Evolutionary conservation across 345 rosid species (phyloP), one percentile per base, ranked within the genome.

Genomic region (Arabidopsis suecica): DNA sequence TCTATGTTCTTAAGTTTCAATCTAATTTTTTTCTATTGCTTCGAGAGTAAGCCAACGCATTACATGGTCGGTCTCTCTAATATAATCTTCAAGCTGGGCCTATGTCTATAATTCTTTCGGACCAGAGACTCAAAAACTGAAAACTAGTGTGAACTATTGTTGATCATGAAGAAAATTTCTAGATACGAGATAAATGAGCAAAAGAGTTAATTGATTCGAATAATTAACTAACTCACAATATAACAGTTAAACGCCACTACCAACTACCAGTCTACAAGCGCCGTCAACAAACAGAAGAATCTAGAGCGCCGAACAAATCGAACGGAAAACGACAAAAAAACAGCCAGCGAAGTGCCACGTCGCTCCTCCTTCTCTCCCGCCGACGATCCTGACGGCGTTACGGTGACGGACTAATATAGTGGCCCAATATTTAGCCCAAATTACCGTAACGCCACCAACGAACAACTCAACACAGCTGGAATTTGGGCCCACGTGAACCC

Each of bases 321-420:
- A 68, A 36, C 50, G 44, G 57, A 78, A 78, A 49, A 78, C 81
- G 81, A 78, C 81, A 78, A 72, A 77, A 56, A 3, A 1, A 18
- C 23, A 65, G 68, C 68, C 77, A 78, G 77, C 73, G 64, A 50
- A 47, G 14, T 65, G 72, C 76, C 80, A 77, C 76, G 67, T 77
- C 22, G 55, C 76, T 56, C 70, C 55, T 65, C 80, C 72, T 49
- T 65, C 76, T 72, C 73, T 59, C 69, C 71, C 73, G 77, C 77
- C 76, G 65, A 70, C 59, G 76, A 63, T 63, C 66, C 60, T 77
- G 80, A 77, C 80, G 80, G 65, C 68, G 80, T 77, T 65, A 77
- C 56, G 55, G 33, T 65, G 20, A 38, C 68, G 72, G 68, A 22
- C 32, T 42, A 23, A 11, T 45, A 45, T 33, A 53, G 50, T 62